Base-by-base conservation (phyloP, 2,329 filamentous ascomycete genomes). In the Rhynchosporium secalis region DNA sequence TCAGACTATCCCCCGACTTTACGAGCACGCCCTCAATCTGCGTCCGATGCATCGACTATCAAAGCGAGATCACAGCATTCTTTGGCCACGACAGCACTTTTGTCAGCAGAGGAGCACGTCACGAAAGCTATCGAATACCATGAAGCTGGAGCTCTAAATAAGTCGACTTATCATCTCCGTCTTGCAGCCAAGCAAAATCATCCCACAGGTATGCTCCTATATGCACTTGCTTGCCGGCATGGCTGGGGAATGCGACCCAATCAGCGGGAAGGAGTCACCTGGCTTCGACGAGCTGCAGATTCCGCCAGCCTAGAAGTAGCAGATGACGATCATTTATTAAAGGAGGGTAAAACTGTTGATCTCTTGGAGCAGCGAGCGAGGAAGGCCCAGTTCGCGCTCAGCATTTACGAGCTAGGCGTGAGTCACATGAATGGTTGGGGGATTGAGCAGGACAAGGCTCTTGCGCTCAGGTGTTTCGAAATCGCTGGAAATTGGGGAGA, bases 381-480 rank as follows among this genome's bases (percentile, higher is more conserved):
- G 66, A 92, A 92, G 72, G 93, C 93, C 10, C 94, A 98, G 72
- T 96, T 98, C 75, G 95, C 94, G 0, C 81, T 98, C 49, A 95
- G 92, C 71, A 93, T 98, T 59, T 99, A 99, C 71, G 95, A 99
- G 77, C 82, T 99, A 29, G 95, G 95, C 3, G 92, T 97, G 31
- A 96, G 92, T 73, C 94, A 98, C 74, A 92, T 97, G 86, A 97
- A 99, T 71, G 95, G 95, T 4, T 99, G 95, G 95, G 95, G 95
- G 15, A 96, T 96, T 45, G 87, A 94, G 69, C 92, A 96, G 76
- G 95, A 99, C 74, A 96, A 95, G 75, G 78, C 84, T 4, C 82
- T 98, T 63, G 95, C 92, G 0, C 77, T 99, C 71, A 85, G 92
- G 58, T 99, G 95, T 74, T 99, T 97, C 74, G 95, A 99, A 75